Evolutionary conservation across 192 early-diverging fungal species (phyloP), one percentile per base, ranked within the genome.

Genomic region (Linnemannia elongata): DNA sequence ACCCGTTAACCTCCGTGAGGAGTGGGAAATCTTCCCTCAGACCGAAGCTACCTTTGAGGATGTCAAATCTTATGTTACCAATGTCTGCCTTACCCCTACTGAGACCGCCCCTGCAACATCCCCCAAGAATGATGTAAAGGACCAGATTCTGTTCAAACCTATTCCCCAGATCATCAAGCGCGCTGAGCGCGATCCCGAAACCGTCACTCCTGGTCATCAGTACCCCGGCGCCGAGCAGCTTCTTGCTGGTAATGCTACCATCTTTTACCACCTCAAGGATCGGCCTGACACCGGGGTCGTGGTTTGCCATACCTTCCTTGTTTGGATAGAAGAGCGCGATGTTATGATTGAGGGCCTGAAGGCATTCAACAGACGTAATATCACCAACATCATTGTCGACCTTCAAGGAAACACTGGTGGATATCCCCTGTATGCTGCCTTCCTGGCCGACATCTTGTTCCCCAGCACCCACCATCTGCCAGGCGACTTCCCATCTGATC

Each of bases 211-310:
- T 49, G 17, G 47, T 13, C 47, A 49, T 0, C 17, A 49, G 47
- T 49, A 49, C 47, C 13, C 13, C 18, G 47, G 47, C 13, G 13
- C 47, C 1, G 17, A 49, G 13, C 47, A 49, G 18, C 47, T 18
- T 18, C 17, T 49, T 18, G 47, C 35, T 4, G 54, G 55, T 5
- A 76, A 68, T 10, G 38, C 33, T 27, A 74, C 76, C 0, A 72
- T 76, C 17, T 76, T 74, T 9, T 83, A 83, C 27, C 82, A 83
- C 33, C 82, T 82, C 68, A 82, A 77, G 72, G 77, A 70, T 17
- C 45, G 54, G 24, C 82, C 76, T 1, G 22, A 78, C 69, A 55
- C 77, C 0, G 76, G 76, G 38, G 82, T 78, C n/a, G 10, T 83
- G 3, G 60, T 76, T 0, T 42, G 71, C 18, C 55, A 60, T 22